A percentile compares a stretch with the other conserved stretches of the same genome.
These are phyloP conservation scores for Sporopachydermia cereana DNA, from an alignment of 1,139 yeast species.

Conservation along the genomic window DNA sequence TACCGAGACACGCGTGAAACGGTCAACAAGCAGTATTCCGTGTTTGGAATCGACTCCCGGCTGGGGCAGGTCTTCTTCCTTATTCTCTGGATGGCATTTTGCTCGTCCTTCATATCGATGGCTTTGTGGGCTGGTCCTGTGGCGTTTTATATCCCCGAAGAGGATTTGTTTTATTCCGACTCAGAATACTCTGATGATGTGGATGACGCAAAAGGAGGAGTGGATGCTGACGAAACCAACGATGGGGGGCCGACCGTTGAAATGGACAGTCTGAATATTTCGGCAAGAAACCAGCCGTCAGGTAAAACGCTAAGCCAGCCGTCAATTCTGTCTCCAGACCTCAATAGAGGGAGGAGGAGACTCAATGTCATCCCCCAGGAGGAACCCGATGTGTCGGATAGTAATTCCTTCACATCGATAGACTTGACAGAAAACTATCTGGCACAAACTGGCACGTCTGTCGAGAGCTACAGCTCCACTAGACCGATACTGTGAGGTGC, in stretches of 20 bases:
- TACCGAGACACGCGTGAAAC: neutral
- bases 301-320: neutral
- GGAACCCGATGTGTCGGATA: neutral
- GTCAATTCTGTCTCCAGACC: too few relatives aligned
- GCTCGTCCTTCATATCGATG: neutral
- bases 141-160: neutral
- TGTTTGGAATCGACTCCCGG: neutral
- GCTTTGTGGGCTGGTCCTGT: conserved; percentile 5
- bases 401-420: neutral
- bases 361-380: too few relatives aligned
- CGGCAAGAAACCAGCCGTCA: neutral
- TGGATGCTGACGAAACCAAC: neutral
- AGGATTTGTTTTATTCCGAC: neutral
- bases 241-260: neutral
- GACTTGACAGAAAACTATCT: neutral
- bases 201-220: neutral
- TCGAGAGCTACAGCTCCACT: neutral
- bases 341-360: too few relatives aligned
- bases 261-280: neutral
- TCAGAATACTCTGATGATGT: neutral
- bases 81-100: neutral
- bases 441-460: neutral
- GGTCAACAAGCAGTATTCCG: neutral
- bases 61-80: neutral
- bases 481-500: too few relatives aligned